Conservation (phyloP, 2,329 filamentous ascomycete species). For the Epicoccum sorghinum region DNA sequence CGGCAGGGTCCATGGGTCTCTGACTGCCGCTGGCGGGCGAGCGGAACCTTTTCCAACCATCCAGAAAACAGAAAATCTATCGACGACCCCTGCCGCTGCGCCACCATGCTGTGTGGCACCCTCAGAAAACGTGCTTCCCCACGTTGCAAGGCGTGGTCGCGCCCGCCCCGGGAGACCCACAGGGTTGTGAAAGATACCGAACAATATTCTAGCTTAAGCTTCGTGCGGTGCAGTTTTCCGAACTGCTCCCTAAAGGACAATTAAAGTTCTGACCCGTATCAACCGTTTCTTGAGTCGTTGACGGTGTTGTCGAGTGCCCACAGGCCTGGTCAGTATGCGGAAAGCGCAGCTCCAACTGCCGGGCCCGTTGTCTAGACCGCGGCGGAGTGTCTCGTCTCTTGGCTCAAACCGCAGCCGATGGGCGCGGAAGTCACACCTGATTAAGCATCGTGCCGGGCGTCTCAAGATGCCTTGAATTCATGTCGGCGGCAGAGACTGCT, state of each 20-base stretch:
- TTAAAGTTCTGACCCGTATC: neutral
- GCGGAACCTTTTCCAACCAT: constrained; percentile 19
- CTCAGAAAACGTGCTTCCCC: constrained; percentile 40
- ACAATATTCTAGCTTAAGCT: constrained; percentile 28
- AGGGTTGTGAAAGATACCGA: constrained; percentile 17
- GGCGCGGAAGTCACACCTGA: constrained; percentile 25
- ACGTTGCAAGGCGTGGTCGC: constrained; percentile 39
- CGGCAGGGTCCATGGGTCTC: constrained; percentile 12
- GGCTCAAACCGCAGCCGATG: constrained; percentile 22
- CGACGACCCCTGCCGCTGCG: constrained; percentile 19
- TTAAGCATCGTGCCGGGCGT: constrained; percentile 23
- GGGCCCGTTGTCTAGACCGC: constrained; percentile 13
- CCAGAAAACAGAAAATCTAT: constrained; percentile 4
- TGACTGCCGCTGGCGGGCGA: constrained; percentile 11
- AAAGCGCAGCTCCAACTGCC: constrained; percentile 9
- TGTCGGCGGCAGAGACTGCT: constrained; percentile 18
- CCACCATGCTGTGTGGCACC: constrained; percentile 31
- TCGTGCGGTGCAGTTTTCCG: no score
- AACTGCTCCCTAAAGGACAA: constrained; percentile 9
- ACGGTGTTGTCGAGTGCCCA: constrained; percentile 1
- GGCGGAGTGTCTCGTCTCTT: constrained; percentile 14
- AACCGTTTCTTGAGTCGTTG: constrained; percentile 2
- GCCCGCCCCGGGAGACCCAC: constrained; percentile 35
- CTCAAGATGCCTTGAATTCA: constrained; percentile 16
- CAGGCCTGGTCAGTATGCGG: constrained; percentile 5